Evolutionary conservation across 2,329 filamentous ascomycete species (phyloP), one percentile per base, ranked within the genome.

Genomic region (Fusarium scirpi): DNA sequence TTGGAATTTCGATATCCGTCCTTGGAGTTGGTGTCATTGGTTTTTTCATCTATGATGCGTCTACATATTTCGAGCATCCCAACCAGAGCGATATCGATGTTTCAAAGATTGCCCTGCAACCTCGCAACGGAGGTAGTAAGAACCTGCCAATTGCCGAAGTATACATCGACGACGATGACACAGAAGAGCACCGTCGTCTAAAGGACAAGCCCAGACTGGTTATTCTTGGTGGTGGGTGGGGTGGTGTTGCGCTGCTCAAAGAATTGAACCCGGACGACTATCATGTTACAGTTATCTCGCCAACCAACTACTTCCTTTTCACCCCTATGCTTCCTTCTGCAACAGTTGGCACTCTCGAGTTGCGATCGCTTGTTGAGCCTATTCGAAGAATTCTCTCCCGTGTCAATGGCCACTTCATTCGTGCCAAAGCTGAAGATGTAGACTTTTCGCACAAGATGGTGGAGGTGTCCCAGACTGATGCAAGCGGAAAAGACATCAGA

Each of bases 251-350:
- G 7, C 83, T 99, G 63, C 83, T 99, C 73, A 99, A 99, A 83
- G 91, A 93, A 67, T 82, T 99, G 68, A 92, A 95, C 67, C 91
- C 94, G 0, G 93, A 94, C 15, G 93, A 98, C 74, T 99, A 98
- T 78, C 94, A 99, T 80, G 91, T 99, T 72, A 98, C 95, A 7
- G 92, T 99, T 41, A 91, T 99, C 45, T 97, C 94, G 15, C 95
- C 96, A 0, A 92, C 92, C 38, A 98, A 98, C 76, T 97, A 98
- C 82, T 99, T 99, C 82, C 83, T 99, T 32, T 99, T 99, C 80
- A 99, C 96, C 3, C 96, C 96, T 1, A 98, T 99, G 94, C 85
- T 99, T 45, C 96, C 96, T 3, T 97, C 94, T 34, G 97, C 96
- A 10, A 99, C 97, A 0, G 96, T 99, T 8, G 97, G 97, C 15